Evolutionary conservation across 2,329 filamentous ascomycete species (phyloP).

Genomic region (Botrytis paeoniae): DNA sequence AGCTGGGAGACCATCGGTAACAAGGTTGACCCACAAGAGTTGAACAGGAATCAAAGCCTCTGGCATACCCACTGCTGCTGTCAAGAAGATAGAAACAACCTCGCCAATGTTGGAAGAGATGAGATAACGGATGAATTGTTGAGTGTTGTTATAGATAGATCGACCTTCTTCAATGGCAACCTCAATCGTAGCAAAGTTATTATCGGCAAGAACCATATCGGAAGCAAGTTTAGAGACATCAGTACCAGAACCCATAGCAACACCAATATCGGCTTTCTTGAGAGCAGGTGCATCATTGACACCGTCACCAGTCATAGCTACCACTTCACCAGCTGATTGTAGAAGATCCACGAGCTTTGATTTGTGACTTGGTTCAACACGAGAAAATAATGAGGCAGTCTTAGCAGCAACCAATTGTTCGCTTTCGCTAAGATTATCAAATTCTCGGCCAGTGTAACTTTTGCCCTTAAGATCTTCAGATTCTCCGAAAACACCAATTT

Average conservation of each 20-base stretch:
- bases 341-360: conserved; percentile 96
- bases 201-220: conserved; percentile 97
- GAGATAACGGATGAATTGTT: conserved; percentile 98
- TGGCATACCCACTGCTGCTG: conserved; percentile 93
- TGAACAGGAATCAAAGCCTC: conserved; percentile 96
- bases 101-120: conserved; percentile 99
- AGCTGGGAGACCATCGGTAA: conserved; percentile 93
- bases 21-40: conserved; percentile 96
- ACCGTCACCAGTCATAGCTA: conserved; percentile 98
- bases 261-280: conserved; percentile 98
- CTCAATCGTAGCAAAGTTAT: conserved; percentile 98
- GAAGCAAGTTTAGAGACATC: conserved; percentile 95
- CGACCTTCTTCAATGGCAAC: conserved; percentile 94
- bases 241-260: conserved; percentile 97
- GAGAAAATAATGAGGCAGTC: conserved; percentile 86
- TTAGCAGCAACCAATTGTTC: conserved; percentile 84
- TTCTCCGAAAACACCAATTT: conserved; percentile 87
- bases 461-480: conserved; percentile 84
- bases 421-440: conserved; percentile 74
- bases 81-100: conserved; percentile 98
- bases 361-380: conserved; percentile 94
- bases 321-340: conserved; percentile 87
- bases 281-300: conserved; percentile 97
- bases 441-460: conserved; percentile 93
- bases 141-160: conserved; percentile 99